These are phyloP conservation scores for Tuber microsphaerosporum DNA, from an alignment of 495 filamentous ascomycete genomes.

Conservation along the genomic window DNA sequence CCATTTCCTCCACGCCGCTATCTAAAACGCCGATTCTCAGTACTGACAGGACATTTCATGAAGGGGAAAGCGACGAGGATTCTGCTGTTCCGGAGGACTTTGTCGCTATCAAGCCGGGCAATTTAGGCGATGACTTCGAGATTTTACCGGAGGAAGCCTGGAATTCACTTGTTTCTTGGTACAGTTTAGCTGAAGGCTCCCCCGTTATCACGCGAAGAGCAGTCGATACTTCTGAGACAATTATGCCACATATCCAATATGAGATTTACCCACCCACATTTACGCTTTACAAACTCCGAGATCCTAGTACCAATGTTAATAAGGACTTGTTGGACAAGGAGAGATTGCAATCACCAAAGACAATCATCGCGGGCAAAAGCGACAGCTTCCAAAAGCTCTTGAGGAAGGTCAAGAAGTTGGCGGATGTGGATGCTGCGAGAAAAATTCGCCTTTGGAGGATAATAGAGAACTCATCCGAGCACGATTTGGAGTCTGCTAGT, in stretches of 20 bases:
- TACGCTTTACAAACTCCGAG: constrained; percentile 71
- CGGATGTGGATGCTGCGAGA: constrained; percentile 56
- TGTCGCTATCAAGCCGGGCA: constrained; percentile 68
- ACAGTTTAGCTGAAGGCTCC: constrained; percentile 65
- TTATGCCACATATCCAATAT: constrained; percentile 56
- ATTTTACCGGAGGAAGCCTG: constrained; percentile 71
- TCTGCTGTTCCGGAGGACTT: constrained; percentile 49
- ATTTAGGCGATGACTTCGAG: constrained; percentile 63
- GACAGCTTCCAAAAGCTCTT: constrained; percentile 65
- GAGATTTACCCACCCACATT: constrained; percentile 82
- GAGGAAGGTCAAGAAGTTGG: constrained; percentile 58
- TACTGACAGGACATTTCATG: constrained; percentile 46
- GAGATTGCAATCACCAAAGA: constrained; percentile 53
- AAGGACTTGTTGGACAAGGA: constrained; percentile 52
- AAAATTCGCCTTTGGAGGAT: constrained; percentile 79
- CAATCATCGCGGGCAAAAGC: constrained; percentile 61
- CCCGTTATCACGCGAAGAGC: constrained; percentile 66
- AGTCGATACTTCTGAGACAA: constrained; percentile 61
- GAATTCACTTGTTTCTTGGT: constrained; percentile 73
- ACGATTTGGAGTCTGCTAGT: constrained; percentile 10
- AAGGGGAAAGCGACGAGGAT: constrained; percentile 43
- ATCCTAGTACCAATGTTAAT: constrained; percentile 52
- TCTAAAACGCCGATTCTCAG: constrained; percentile 44
- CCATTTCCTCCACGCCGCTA: constrained; percentile 42
- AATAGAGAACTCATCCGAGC: constrained; percentile 44